A percentile compares a stretch with the other conserved stretches of the same genome.
Evolutionary conservation across 1,284 basidiomycete genomes (phyloP).

Genomic region (Ustilago cynodontis): DNA sequence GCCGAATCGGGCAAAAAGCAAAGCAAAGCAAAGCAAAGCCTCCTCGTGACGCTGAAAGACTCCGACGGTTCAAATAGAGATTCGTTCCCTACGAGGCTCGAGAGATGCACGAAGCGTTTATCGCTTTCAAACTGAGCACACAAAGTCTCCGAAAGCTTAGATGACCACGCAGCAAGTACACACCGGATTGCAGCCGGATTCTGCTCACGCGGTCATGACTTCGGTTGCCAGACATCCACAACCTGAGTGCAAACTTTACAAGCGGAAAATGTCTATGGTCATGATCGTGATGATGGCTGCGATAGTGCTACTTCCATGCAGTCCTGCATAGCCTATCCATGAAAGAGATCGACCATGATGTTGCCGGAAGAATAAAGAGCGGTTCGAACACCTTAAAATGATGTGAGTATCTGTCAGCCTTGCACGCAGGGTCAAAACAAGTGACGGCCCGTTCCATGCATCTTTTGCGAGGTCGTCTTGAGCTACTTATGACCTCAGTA

Average conservation of each 20-base stretch:
- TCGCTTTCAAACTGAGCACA: constrained; percentile 4
- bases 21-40: not conserved
- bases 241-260: not conserved
- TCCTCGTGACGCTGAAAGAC: constrained; percentile 10
- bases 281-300: too few species aligned
- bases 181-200: constrained; percentile 2
- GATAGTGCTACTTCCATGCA: not conserved
- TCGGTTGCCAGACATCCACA: not conserved
- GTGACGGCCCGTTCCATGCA: not conserved
- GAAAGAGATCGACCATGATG: not conserved
- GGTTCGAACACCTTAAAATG: not conserved
- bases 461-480: not conserved
- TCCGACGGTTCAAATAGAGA: constrained; percentile 1
- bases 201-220: not conserved
- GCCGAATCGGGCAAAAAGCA: not conserved
- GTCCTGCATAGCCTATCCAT: not conserved
- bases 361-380: not conserved
- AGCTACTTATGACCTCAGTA: constrained; percentile 14
- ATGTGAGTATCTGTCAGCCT: constrained; percentile 12
- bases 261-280: too few species aligned
- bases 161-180: constrained; percentile 9
- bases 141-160: constrained; percentile 14
- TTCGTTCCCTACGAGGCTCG: not conserved
- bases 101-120: not conserved
- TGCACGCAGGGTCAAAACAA: constrained; percentile 12